Percentiles rank a stretch among this genome's conserved stretches.
Evolutionary conservation across 2,329 filamentous ascomycete genomes (phyloP).

Genomic region (Blastomyces silverae): DNA sequence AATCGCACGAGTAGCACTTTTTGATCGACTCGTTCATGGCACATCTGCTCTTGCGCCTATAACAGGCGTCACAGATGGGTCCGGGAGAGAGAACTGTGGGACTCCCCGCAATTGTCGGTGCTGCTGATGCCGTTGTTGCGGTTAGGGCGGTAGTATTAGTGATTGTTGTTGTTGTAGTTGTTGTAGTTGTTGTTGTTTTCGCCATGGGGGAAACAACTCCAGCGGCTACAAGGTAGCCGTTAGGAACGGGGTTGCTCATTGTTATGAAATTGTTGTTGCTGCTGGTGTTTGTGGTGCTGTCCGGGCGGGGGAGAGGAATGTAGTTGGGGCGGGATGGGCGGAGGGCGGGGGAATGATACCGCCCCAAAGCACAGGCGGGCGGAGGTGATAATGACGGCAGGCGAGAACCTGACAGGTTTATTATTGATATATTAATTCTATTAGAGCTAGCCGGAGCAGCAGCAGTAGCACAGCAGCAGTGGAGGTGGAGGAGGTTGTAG

Average conservation of each 20-base stretch:
- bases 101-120: background rate
- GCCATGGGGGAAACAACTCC: background rate
- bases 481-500: background rate
- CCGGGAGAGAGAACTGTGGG: background rate
- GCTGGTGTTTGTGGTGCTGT: background rate
- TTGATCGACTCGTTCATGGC: constrained; percentile 41
- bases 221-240: background rate
- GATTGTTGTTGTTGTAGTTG: no score
- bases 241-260: background rate
- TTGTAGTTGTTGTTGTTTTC: background rate
- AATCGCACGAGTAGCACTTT: constrained; percentile 42
- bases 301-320: background rate
- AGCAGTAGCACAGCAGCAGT: background rate
- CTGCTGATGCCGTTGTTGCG: background rate
- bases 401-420: background rate
- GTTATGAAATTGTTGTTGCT: background rate
- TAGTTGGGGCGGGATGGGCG: constrained; percentile 11
- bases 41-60: constrained; percentile 39
- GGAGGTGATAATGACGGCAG: background rate
- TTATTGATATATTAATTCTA: background rate
- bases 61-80: constrained; percentile 38
- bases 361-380: background rate
- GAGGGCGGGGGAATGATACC: constrained; percentile 9
- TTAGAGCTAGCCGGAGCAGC: background rate
- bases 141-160: no score